phyloP scores from a whole-genome alignment of 2,329 filamentous ascomycete species.

The Venturia nashicola region DNA sequence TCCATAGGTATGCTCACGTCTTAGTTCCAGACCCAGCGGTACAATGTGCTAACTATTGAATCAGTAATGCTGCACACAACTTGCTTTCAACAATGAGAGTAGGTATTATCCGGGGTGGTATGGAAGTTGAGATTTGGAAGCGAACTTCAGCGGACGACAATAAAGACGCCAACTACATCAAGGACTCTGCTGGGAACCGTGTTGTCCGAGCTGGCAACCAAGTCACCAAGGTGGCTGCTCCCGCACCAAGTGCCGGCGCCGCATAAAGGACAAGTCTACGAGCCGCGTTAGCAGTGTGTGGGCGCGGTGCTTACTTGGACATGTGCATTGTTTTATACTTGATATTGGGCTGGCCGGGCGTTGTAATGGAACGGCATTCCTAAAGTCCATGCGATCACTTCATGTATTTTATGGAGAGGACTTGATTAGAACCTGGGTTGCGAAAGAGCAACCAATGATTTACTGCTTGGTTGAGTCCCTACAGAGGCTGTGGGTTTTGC shows the following conservation, averaged over 20 bases:
- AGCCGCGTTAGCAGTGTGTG: conserved; percentile 3
- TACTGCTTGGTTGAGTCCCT: neutral
- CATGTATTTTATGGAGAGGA: neutral
- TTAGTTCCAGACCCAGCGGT: too few species aligned
- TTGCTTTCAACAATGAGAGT: conserved; percentile 30
- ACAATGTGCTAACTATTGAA: too few species aligned
- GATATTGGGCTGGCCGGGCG: neutral
- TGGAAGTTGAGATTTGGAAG: conserved; percentile 33
- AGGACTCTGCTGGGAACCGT: conserved; percentile 67
- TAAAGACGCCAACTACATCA: conserved; percentile 68
- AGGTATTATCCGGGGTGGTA: conserved; percentile 30
- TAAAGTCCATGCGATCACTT: neutral
- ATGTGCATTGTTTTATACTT: neutral
- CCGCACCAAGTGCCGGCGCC: conserved; percentile 71
- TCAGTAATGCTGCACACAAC: conserved; percentile 28
- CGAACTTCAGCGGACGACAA: conserved; percentile 17
- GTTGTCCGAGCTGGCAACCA: conserved; percentile 80
- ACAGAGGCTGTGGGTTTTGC: neutral
- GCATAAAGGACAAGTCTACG: conserved; percentile 30
- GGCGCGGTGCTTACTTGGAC: neutral
- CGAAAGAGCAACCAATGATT: too few species aligned
- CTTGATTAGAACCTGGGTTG: neutral
- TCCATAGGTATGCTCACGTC: conserved; percentile 18
- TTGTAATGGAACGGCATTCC: neutral
- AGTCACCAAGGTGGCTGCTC: conserved; percentile 70